Conservation (phyloP, 345 rosid species). For the Ailanthus altissimus region DNA sequence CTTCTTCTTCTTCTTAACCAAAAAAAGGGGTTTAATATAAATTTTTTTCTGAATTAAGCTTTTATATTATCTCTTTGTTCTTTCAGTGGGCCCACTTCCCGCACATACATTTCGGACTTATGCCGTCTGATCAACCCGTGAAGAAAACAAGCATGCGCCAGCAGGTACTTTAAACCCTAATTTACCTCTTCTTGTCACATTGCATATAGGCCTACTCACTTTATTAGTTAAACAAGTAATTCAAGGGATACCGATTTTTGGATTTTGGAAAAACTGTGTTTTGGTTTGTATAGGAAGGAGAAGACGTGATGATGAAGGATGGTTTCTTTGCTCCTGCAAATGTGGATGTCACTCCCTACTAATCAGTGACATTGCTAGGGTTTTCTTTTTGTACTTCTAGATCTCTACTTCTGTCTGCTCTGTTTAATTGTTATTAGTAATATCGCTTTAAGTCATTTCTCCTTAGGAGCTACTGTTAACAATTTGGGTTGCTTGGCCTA, state of each 20-base stretch:
- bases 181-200: background rate
- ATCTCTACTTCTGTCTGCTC: background rate
- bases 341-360: constrained; percentile 73
- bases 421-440: background rate
- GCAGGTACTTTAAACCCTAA: constrained; percentile 50
- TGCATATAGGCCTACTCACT: background rate
- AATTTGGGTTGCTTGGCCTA: constrained; percentile 12
- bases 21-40: background rate
- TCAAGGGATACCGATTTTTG: background rate
- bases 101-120: constrained; percentile 93
- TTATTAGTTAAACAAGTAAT: background rate
- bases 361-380: constrained; percentile 20
- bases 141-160: constrained; percentile 76
- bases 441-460: constrained; percentile 8
- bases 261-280: background rate
- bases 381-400: background rate
- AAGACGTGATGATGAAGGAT: constrained; percentile 70
- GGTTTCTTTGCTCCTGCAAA: constrained; percentile 74
- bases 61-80: constrained; percentile 16
- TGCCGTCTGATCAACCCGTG: constrained; percentile 92
- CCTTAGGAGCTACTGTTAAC: constrained; percentile 5
- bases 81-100: constrained; percentile 99
- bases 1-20: background rate
- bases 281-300: constrained; percentile 62
- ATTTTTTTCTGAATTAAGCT: background rate